Percentiles rank a stretch among this genome's conserved stretches.
These are phyloP conservation scores for Neoboletus magnificus DNA, from an alignment of 768 basidiomycete species.

Conservation along the genomic window DNA sequence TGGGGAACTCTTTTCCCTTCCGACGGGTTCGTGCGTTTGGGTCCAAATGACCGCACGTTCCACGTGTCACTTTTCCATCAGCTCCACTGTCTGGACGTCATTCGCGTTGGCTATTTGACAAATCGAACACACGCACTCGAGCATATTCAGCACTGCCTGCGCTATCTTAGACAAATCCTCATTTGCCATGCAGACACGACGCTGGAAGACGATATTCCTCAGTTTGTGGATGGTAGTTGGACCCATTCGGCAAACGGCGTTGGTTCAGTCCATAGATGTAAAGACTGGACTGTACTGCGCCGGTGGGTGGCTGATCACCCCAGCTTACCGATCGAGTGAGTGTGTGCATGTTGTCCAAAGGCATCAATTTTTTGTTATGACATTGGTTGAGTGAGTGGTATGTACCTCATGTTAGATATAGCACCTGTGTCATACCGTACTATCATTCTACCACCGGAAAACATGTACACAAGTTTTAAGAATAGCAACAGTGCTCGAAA, in stretches of 20 bases:
- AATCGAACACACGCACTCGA: slow-evolving; percentile 20
- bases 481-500: too few species aligned
- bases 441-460: too few species aligned
- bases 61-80: slow-evolving; percentile 44
- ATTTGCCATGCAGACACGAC: slow-evolving; percentile 39
- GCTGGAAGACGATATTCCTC: slow-evolving; percentile 33
- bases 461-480: too few species aligned
- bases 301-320: slow-evolving; percentile 29
- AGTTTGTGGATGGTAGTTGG: slow-evolving; percentile 21
- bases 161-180: slow-evolving; percentile 37
- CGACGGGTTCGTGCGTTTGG: slow-evolving; percentile 34
- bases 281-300: slow-evolving; percentile 34
- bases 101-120: slow-evolving; percentile 30
- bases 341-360: background rate
- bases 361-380: background rate
- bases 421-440: background rate
- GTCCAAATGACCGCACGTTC: slow-evolving; percentile 32
- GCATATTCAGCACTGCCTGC: slow-evolving; percentile 38
- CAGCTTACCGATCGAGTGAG: slow-evolving; percentile 23
- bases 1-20: slow-evolving; percentile 36
- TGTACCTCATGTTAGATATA: background rate
- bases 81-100: slow-evolving; percentile 44
- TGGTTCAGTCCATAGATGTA: slow-evolving; percentile 31
- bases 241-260: slow-evolving; percentile 30
- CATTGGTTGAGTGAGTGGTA: background rate